A percentile compares a stretch with the other conserved stretches of the same genome.
Evolutionary conservation across 768 basidiomycete genomes (phyloP).

Genomic region (Roridomyces roridus): DNA sequence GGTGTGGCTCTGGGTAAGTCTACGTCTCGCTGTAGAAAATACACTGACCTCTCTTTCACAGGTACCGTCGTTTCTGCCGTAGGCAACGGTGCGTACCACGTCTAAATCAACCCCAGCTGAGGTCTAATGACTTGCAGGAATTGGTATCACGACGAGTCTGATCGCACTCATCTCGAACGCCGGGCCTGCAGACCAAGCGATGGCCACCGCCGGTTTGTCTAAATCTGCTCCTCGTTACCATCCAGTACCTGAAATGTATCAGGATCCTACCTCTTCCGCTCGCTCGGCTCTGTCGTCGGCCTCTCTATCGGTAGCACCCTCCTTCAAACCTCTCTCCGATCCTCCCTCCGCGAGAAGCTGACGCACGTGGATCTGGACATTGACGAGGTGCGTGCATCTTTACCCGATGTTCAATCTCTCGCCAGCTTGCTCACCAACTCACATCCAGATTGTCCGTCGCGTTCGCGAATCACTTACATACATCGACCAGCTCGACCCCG

Average conservation of each 20-base stretch:
- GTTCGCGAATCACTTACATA: slow-evolving; percentile 58
- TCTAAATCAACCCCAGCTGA: too few relatives aligned
- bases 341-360: slow-evolving; percentile 43
- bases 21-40: not conserved
- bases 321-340: slow-evolving; percentile 57
- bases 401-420: too few relatives aligned
- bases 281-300: slow-evolving; percentile 63
- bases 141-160: slow-evolving; percentile 60
- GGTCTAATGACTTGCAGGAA: slow-evolving; percentile 40
- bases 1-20: slow-evolving; percentile 47
- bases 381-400: slow-evolving; percentile 54
- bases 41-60: not conserved
- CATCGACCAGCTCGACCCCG: slow-evolving; percentile 48
- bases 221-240: not conserved
- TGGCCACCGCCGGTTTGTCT: slow-evolving; percentile 64
- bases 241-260: not conserved
- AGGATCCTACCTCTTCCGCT: slow-evolving; percentile 74
- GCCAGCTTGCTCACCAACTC: too few relatives aligned
- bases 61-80: slow-evolving; percentile 22
- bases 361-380: slow-evolving; percentile 43
- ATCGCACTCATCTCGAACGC: slow-evolving; percentile 70
- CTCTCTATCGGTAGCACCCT: slow-evolving; percentile 62
- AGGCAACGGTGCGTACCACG: slow-evolving; percentile 43
- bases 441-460: slow-evolving; percentile 48
- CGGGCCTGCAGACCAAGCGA: slow-evolving; percentile 64